Evolutionary conservation across 1,284 basidiomycete genomes (phyloP).

Genomic region (Puccinia coronata): DNA sequence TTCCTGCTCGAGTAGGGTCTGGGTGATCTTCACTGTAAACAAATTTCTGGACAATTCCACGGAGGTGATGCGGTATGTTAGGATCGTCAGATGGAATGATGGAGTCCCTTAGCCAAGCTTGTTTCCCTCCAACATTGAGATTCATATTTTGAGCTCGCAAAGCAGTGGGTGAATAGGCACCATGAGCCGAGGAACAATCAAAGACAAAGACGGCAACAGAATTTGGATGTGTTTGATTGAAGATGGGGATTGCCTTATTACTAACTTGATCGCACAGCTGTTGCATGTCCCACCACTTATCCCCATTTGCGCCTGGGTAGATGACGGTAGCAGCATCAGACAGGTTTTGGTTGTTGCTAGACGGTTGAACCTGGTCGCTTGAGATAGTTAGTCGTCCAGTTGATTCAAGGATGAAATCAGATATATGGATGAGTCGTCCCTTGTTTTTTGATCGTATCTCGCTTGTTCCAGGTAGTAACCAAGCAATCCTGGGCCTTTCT

Average conservation of each 20-base stretch:
- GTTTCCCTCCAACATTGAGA: constrained; percentile 13
- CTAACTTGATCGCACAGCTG: background rate
- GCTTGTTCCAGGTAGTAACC: constrained; percentile 21
- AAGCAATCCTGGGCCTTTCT: background rate
- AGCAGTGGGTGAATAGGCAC: background rate
- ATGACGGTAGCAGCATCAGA: constrained; percentile 19
- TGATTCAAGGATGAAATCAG: background rate
- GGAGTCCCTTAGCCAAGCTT: background rate
- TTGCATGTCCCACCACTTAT: constrained; percentile 26
- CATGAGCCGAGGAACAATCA: background rate
- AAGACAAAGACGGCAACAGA: background rate
- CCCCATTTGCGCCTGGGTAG: background rate
- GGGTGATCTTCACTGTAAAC: background rate
- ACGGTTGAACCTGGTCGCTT: background rate
- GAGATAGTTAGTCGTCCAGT: background rate
- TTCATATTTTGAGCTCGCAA: constrained; percentile 14
- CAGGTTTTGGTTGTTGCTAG: background rate
- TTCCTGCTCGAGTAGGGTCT: background rate
- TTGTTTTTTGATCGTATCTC: no score
- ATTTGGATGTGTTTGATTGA: background rate
- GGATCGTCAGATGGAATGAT: constrained; percentile 13
- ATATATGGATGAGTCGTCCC: background rate
- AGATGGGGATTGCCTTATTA: constrained; percentile 16
- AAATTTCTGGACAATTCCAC: background rate
- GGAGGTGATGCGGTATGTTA: constrained; percentile 2